Evolutionary conservation across 2,329 filamentous ascomycete species (phyloP).

Genomic region (Cyphellophora europaea): DNA sequence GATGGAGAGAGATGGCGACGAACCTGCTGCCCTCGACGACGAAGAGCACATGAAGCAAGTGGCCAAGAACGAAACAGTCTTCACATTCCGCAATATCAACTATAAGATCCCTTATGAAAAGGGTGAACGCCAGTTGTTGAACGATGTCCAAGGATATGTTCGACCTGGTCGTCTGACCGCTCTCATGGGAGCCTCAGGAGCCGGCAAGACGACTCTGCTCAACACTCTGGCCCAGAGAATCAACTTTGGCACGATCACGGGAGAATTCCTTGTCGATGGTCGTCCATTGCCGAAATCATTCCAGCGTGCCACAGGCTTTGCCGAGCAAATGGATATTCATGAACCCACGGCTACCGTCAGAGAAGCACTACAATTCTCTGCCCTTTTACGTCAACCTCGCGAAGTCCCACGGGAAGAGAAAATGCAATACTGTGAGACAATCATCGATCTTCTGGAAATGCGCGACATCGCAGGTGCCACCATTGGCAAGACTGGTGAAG

Average conservation of each 20-base stretch:
- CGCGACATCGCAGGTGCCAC: conserved; percentile 56
- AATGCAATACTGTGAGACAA: conserved; percentile 57
- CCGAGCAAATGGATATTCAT: conserved; percentile 59
- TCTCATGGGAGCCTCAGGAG: conserved; percentile 55
- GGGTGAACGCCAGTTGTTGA: conserved; percentile 39
- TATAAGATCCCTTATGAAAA: conserved; percentile 50
- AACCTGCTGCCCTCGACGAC: conserved; percentile 13
- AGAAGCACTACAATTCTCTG: conserved; percentile 58
- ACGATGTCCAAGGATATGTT: conserved; percentile 61
- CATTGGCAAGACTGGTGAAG: conserved; percentile 50
- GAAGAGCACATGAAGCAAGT: conserved; percentile 20
- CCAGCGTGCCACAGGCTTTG: conserved; percentile 45
- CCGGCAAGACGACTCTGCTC: conserved; percentile 40
- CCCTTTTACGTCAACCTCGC: conserved; percentile 52
- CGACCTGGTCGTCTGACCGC: conserved; percentile 69
- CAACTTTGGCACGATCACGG: conserved; percentile 34
- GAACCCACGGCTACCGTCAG: conserved; percentile 57
- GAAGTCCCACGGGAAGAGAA: conserved; percentile 53
- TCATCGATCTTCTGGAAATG: conserved; percentile 62
- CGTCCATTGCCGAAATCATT: conserved; percentile 37
- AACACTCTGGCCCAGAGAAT: conserved; percentile 36
- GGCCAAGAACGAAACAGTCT: conserved; percentile 44
- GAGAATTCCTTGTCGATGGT: conserved; percentile 36
- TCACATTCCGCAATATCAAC: conserved; percentile 60
- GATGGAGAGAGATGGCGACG: conserved; percentile 3